These are phyloP conservation scores for Henckelia pumila DNA, from an alignment of 257 asterid species.

Conservation along the genomic window DNA sequence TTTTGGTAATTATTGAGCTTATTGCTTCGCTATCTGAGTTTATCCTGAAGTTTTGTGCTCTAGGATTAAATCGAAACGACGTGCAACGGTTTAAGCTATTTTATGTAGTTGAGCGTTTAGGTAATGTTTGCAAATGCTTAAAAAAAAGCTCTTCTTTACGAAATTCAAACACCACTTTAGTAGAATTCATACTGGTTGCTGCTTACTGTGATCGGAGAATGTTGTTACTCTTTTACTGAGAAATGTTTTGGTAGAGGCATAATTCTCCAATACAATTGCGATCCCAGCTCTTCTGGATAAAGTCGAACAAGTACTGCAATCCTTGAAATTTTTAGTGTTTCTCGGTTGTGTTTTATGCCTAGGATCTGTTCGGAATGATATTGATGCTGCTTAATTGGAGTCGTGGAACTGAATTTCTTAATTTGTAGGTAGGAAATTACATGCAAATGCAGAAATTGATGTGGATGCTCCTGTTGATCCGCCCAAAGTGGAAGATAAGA, in stretches of 20 bases:
- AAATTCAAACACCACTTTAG: too few relatives aligned
- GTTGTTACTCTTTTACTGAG: background rate
- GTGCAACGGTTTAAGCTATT: too few relatives aligned
- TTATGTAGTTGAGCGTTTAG: background rate
- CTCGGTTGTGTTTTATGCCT: background rate
- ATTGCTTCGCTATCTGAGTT: background rate
- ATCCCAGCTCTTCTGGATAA: background rate
- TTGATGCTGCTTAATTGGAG: background rate
- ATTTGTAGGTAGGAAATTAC: background rate
- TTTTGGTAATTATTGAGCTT: background rate
- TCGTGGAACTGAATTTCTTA: background rate
- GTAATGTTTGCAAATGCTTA: too few relatives aligned
- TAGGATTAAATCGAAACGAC: too few relatives aligned
- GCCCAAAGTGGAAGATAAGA: constrained; percentile 81
- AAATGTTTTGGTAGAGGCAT: background rate
- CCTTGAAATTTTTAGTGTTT: background rate
- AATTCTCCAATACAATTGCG: background rate
- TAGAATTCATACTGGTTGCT: too few relatives aligned
- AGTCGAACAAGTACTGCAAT: background rate
- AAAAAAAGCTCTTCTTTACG: too few relatives aligned
- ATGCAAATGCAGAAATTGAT: constrained; percentile 53
- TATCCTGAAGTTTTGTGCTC: too few relatives aligned
- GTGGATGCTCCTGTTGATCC: constrained; percentile 68
- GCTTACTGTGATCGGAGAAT: background rate
- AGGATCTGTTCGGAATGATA: background rate